These are phyloP conservation scores for Gossypium davidsonii DNA, from an alignment of 441 rosid species.

Conservation along the genomic window DNA sequence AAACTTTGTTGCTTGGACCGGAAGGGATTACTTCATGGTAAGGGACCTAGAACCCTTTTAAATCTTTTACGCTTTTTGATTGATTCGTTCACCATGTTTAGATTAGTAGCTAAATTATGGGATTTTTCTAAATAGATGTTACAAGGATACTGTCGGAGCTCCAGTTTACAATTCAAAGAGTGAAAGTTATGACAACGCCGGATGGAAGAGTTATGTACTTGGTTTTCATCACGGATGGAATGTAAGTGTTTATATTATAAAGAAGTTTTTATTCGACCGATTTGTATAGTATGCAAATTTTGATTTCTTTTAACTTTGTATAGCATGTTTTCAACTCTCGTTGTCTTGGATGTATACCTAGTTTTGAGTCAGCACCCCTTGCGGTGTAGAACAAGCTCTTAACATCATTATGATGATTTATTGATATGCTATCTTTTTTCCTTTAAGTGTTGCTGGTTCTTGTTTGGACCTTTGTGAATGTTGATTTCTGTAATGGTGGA, in stretches of 20 bases:
- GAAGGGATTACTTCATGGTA: conserved; percentile 49
- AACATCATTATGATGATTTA: not conserved
- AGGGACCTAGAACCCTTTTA: not conserved
- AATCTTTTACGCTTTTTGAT: not conserved
- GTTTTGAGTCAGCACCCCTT: not conserved
- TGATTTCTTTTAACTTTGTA: not conserved
- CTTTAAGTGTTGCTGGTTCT: not conserved
- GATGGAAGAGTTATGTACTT: conserved; percentile 57
- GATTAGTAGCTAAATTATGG: not conserved
- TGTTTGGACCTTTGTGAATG: not conserved
- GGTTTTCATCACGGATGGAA: conserved; percentile 43
- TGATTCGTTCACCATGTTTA: not conserved
- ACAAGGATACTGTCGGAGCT: conserved; percentile 67
- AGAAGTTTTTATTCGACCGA: not conserved
- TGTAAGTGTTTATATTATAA: conserved; percentile 21
- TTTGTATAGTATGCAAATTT: not conserved
- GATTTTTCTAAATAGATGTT: conserved; percentile 43
- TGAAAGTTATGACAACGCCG: conserved; percentile 85
- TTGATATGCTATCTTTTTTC: not conserved
- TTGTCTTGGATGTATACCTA: not conserved
- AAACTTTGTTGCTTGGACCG: conserved; percentile 37
- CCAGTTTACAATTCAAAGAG: conserved; percentile 75
- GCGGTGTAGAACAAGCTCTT: not conserved
- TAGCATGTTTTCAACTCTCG: not conserved
- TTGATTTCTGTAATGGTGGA: not conserved